These are phyloP conservation scores for Pythium rishiriense DNA, from an alignment of 352 stramenopile species.

Conservation along the genomic window DNA sequence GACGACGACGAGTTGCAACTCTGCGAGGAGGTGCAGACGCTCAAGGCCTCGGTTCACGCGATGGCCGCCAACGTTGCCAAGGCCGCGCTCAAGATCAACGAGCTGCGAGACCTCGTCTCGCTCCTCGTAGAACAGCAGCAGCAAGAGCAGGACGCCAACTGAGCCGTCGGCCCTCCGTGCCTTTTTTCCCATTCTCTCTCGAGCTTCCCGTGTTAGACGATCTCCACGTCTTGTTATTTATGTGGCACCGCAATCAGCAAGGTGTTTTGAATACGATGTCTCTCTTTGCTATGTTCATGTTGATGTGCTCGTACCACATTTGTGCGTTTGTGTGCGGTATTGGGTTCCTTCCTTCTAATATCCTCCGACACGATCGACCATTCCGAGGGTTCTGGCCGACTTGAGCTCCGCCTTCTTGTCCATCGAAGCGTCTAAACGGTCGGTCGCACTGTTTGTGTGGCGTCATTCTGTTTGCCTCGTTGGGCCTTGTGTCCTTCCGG, in stretches of 20 bases:
- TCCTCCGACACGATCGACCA: no score
- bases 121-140: slow-evolving; percentile 34
- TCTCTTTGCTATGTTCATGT: no score
- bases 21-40: slow-evolving; percentile 37
- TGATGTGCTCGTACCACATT: no score
- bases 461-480: background rate
- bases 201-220: no score
- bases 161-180: background rate
- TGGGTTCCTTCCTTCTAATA: no score
- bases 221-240: background rate
- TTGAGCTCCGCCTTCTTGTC: background rate
- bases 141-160: background rate
- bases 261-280: no score
- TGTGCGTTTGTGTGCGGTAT: no score
- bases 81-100: slow-evolving; percentile 43
- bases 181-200: no score
- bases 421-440: background rate
- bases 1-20: slow-evolving; percentile 14
- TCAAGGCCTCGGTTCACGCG: slow-evolving; percentile 32
- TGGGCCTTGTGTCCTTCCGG: background rate
- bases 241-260: background rate
- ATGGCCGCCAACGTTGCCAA: slow-evolving; percentile 42
- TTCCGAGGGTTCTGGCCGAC: no score
- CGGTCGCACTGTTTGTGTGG: background rate
- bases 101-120: slow-evolving; percentile 46